Percentiles rank a stretch among this genome's conserved stretches.
These are phyloP conservation scores for Malus hybrid DNA, from an alignment of 331 rosid genomes.

Conservation along the genomic window DNA sequence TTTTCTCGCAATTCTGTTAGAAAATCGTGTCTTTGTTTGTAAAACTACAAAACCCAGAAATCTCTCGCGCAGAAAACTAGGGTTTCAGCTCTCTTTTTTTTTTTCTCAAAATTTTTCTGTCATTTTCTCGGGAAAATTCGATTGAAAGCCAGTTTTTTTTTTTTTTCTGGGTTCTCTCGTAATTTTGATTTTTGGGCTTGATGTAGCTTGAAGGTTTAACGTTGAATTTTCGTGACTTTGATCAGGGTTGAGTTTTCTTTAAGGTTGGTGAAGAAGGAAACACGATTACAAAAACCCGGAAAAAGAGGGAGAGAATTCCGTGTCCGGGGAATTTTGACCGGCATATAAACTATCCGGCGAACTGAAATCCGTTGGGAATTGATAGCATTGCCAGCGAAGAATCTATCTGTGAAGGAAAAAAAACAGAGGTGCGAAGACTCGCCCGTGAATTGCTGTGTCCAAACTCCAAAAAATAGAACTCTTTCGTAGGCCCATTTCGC, in stretches of 20 bases:
- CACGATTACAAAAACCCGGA: neutral
- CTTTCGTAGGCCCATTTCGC: conserved; percentile 25
- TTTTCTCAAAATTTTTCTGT: neutral
- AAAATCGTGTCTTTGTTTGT: neutral
- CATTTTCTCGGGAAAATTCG: neutral
- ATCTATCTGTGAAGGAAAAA: conserved; percentile 7
- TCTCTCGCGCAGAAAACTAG: neutral
- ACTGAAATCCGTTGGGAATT: conserved; percentile 21
- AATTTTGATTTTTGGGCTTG: conserved; percentile 22
- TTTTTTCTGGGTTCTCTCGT: neutral
- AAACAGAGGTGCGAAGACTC: conserved; percentile 3
- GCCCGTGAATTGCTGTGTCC: conserved; percentile 41
- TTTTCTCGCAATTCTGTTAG: conserved; percentile 2
- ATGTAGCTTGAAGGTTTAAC: conserved; percentile 23
- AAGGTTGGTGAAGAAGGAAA: conserved; percentile 23
- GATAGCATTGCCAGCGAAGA: conserved; percentile 41
- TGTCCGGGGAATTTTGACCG: conserved; percentile 13
- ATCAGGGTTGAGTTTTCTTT: conserved; percentile 44
- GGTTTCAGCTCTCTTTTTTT: too few relatives aligned
- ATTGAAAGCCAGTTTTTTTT: neutral
- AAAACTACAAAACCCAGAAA: conserved; percentile 1
- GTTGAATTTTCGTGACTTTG: conserved; percentile 21
- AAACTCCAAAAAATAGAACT: conserved; percentile 48
- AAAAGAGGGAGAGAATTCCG: neutral
- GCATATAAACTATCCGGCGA: conserved; percentile 7